Evolutionary conservation across 2,329 filamentous ascomycete species (phyloP), one percentile per base, ranked within the genome.

Genomic region (Clarireedia hainanense): DNA sequence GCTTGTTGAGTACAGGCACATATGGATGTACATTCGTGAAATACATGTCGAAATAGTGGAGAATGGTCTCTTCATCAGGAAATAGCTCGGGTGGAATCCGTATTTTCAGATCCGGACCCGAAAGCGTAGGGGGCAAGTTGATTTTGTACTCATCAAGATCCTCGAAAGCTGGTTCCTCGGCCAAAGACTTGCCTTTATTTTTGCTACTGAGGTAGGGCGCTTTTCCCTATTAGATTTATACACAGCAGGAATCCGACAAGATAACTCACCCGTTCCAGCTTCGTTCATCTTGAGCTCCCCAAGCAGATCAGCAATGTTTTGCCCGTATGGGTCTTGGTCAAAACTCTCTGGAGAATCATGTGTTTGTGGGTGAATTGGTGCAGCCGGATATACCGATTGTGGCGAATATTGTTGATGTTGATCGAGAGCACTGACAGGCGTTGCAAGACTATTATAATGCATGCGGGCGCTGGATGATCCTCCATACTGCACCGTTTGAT

Each of bases 21-120:
- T 96, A 97, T 0, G 91, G 91, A 66, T 97, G 94, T 34, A 96
- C 88, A 63, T 96, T 85, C 36, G 79, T 76, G 70, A 97, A 97
- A 69, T 90, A 97, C 45, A 95, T 86, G 40, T 94, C 84, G 68
- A 97, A 95, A 68, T 94, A 95, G 37, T 88, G 81, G 67, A 91
- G 75, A 4, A 86, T 85, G 37, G 89, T 89, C 46, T 89, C 85
- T 34, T 96, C 90, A 30, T 86, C 81, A 1, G 92, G 92, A 91
- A 97, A 96, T 66, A 97, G 80, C 65, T 95, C 91, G 0, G 88
- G 89, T 0, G 92, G 94, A 59, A 97, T 96, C 37, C 90, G 83
- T 57, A 96, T 86, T 57, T 87, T 91, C 23, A 84, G 78, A 50
- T 90, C 90, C 6, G 88, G 80, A 7, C 84, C 81, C 6, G 80